Evolutionary conservation across 371 early-diverging fungal genomes (phyloP), one percentile per base, ranked within the genome.

Genomic region (Syncephalis plumigaleata): DNA sequence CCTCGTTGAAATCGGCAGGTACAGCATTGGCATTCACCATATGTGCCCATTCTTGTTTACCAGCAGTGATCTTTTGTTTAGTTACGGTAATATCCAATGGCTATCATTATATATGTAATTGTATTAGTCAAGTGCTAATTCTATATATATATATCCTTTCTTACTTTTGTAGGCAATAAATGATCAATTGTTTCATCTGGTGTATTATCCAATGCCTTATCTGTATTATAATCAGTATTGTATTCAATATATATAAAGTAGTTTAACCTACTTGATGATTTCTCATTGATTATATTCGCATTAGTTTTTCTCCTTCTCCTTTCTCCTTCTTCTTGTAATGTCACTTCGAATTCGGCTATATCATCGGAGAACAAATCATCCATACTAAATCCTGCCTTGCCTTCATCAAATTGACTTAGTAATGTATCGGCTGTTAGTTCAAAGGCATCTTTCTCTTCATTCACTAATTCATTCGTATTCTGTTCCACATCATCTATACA

Each of bases 11-110:
- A 56, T 92, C 81, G 38, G 78, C 73, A 55, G 91, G 87, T 1
- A 77, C 75, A 23, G 71, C 67, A 38, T 82, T 79, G 17, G 88
- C 77, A 51, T 91, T 87, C 20, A 95, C 79, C 38, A 84, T 77
- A 53, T 92, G 90, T 0, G 94, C 94, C 94, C 94, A 95, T 52
- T 88, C 83, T 71, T 73, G 21, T 63, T 64, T 13, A 51, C 44
- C 39, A 47, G n/a, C n/a, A n/a, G 54, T 8, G 52, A 45, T 39
- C 16, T 44, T 13, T 9, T 44, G 21, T n/a, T 43, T 25, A 27
- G 45, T 47, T 16, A 38, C 7, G 2, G 36, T 21, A n/a, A 25
- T 1, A n/a, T 20, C 25, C 27, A 27, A 27, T 20, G 11, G 42
- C 37, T 31, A n/a, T n/a, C 20, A 16, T 22, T 58, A 39, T 9